Percentiles rank a stretch among this genome's conserved stretches.
Evolutionary conservation across 2,329 filamentous ascomycete genomes (phyloP).

Genomic region (Pestalotiopsis sp.): DNA sequence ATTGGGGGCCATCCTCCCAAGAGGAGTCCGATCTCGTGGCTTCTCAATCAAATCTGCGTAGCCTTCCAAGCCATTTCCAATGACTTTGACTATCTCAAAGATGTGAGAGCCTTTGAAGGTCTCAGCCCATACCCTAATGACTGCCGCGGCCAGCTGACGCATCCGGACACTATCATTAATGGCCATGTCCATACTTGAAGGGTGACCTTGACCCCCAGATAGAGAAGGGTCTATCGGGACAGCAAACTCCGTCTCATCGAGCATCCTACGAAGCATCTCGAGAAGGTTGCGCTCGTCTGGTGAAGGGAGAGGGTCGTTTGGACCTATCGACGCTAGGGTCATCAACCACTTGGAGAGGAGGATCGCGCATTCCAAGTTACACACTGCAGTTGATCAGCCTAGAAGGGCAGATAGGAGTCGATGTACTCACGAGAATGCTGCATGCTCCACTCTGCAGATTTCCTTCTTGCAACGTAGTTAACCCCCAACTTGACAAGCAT

Average conservation of each 20-base stretch:
- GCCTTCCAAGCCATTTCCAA: conserved; percentile 58
- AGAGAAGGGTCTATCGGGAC: conserved; percentile 61
- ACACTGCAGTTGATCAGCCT: conserved; percentile 42
- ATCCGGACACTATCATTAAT: conserved; percentile 53
- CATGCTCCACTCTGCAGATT: conserved; percentile 65
- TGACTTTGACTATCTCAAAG: conserved; percentile 61
- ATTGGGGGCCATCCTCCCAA: conserved; percentile 37
- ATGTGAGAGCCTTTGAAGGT: conserved; percentile 64
- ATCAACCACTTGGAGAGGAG: conserved; percentile 64
- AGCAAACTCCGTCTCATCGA: conserved; percentile 65
- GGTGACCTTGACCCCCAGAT: conserved; percentile 39
- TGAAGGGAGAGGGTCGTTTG: conserved; percentile 51
- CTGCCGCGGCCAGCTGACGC: conserved; percentile 58
- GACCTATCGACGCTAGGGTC: conserved; percentile 54
- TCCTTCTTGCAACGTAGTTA: conserved; percentile 63
- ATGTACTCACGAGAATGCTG: conserved; percentile 58
- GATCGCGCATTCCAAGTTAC: conserved; percentile 64
- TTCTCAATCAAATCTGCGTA: conserved; percentile 62
- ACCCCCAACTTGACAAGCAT: conserved; percentile 67
- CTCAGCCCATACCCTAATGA: conserved; percentile 63
- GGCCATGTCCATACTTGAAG: conserved; percentile 43
- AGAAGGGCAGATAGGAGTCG: conserved; percentile 19
- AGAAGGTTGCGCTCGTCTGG: conserved; percentile 57
- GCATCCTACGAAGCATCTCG: conserved; percentile 58
- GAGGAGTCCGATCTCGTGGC: conserved; percentile 49